Percentiles rank a stretch among this genome's conserved stretches.
Evolutionary conservation across 2,329 filamentous ascomycete species (phyloP).

Genomic region (Verticillium nonalfalfae): DNA sequence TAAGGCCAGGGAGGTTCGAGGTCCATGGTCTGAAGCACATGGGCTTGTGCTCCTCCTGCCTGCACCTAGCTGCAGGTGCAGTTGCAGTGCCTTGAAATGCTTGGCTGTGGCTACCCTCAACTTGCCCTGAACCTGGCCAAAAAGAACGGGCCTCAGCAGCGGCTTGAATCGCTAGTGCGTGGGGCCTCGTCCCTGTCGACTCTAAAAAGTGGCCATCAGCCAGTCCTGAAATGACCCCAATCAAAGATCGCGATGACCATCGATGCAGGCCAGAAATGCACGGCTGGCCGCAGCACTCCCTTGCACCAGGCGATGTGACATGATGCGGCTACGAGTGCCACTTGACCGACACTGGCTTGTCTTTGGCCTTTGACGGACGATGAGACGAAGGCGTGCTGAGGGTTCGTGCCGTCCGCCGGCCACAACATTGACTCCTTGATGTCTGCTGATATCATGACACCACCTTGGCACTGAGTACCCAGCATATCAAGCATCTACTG

Average conservation of each 20-base stretch:
- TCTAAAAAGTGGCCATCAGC: background rate
- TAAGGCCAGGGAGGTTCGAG: background rate
- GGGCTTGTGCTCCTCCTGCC: background rate
- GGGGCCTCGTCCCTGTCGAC: background rate
- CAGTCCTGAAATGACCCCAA: slow-evolving; percentile 1
- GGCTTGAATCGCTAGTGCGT: slow-evolving; percentile 1
- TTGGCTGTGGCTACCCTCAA: background rate
- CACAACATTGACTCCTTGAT: background rate
- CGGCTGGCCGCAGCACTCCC: background rate
- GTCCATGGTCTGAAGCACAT: background rate
- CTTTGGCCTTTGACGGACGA: background rate
- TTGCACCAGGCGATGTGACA: background rate
- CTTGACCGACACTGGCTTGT: background rate
- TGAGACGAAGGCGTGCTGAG: background rate
- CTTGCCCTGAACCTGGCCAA: background rate
- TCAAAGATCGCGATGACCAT: background rate
- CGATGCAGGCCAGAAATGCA: background rate
- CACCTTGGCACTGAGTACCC: background rate
- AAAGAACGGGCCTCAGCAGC: background rate
- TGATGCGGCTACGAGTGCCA: background rate
- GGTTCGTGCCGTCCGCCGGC: background rate
- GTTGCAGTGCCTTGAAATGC: background rate
- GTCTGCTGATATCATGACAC: background rate
- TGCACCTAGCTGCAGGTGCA: background rate
- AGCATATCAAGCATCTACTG: background rate